Evolutionary conservation across 768 basidiomycete genomes (phyloP), one percentile per base, ranked within the genome.

Genomic region (Tylopilus plumbeoviolaceoides): DNA sequence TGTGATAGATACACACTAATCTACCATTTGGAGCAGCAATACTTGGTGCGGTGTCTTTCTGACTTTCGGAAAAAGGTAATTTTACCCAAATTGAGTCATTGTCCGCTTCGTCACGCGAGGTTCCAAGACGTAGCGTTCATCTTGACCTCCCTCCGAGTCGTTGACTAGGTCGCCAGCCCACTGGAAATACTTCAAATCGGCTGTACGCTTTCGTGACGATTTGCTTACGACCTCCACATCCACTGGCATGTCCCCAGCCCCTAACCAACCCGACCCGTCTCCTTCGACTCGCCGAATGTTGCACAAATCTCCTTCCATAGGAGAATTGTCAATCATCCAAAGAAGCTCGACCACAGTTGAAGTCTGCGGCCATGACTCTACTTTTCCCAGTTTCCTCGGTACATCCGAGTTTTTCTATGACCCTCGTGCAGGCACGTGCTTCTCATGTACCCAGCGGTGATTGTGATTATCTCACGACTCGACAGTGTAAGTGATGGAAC

Each of bases 361-460:
- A 54, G 80, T 89, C 27, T 85, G 87, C 61, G 78, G 83, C 54
- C 78, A 80, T 38, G 84, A 84, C 12, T 46, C 62, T 15, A 51
- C 65, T 18, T 68, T 66, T 38, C 71, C 78, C 3, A 67, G 74
- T 12, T 75, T 84, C 33, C 72, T 77, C 47, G 81, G 79, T 43
- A 70, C 75, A 6, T 70, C 86, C 0, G 80, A 81, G 57, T 75
- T 78, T 47, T 81, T 84, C 58, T 91, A 90, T 60, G 89, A 91
- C 66, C 59, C 82, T 18, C 82, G 79, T 64, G 89, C 89, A 55
- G 77, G 86, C 81, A 61, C 64, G 84, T 76, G 23, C 43, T 33
- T 57, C 35, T 21, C 46, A 42, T 27, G 57, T 36, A 5, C 39
- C 27, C 8, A 17, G 15, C 40, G 50, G 44, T 41, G 25, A 45